Evolutionary conservation across 2,329 filamentous ascomycete species (phyloP).

Genomic region (Amphichorda felina): DNA sequence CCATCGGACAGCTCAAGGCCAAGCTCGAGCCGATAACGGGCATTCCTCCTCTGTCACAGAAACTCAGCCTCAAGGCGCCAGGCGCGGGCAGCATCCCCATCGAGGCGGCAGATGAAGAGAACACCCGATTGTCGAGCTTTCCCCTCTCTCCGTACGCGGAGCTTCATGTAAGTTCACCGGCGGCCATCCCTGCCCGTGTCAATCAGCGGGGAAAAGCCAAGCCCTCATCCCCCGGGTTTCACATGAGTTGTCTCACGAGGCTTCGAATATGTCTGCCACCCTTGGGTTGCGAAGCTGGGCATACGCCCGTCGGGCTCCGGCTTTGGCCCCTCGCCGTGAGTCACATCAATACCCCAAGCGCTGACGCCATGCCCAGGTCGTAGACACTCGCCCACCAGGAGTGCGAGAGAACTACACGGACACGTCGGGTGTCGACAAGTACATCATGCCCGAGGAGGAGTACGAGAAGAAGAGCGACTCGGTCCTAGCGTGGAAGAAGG

Average conservation of each 20-base stretch:
- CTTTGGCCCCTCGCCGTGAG: no score
- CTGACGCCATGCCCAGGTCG: constrained; percentile 40
- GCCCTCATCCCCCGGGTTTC: no score
- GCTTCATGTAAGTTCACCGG: constrained; percentile 53
- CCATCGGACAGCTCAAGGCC: constrained; percentile 67
- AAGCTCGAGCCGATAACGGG: constrained; percentile 92
- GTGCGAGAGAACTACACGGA: constrained; percentile 73
- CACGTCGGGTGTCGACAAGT: constrained; percentile 74
- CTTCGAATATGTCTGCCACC: no score
- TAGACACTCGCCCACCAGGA: constrained; percentile 65
- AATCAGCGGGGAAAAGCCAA: no score
- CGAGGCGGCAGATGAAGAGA: constrained; percentile 62
- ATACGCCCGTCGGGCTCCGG: no score
- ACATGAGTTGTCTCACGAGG: no score
- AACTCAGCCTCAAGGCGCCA: constrained; percentile 56
- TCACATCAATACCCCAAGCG: no score
- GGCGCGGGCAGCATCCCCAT: constrained; percentile 47
- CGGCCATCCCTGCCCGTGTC: not conserved
- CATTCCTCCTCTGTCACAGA: constrained; percentile 70
- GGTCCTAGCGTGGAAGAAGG: constrained; percentile 89
- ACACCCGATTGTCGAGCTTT: constrained; percentile 50
- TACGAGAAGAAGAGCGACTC: constrained; percentile 82
- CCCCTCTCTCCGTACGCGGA: constrained; percentile 64
- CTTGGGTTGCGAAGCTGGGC: no score
- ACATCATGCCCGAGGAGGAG: constrained; percentile 71